phyloP scores from a whole-genome alignment of 192 early-diverging fungal genomes.

The Mortierella claussenii region DNA sequence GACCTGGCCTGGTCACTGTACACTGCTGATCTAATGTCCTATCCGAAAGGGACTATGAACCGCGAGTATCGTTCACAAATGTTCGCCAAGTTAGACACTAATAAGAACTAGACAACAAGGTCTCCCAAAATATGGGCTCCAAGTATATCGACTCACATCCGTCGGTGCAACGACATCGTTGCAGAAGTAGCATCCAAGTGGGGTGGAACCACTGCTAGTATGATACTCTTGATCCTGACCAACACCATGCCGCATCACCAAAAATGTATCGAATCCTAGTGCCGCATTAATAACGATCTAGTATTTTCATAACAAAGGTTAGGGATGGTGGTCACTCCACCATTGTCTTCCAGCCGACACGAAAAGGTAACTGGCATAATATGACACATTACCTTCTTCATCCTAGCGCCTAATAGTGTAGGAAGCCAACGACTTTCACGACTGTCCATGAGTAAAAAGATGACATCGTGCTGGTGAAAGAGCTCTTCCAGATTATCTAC shows the following conservation, averaged over 20 bases:
- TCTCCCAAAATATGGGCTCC: no score
- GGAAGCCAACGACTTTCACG: constrained; percentile 97
- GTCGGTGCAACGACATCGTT: constrained; percentile 98
- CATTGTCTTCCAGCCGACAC: no score
- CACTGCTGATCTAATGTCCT: constrained; percentile 98
- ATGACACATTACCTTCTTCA: constrained; percentile 60
- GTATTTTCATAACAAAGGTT: not conserved
- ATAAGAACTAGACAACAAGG: no score
- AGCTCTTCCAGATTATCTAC: constrained; percentile 68
- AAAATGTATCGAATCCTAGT: constrained; percentile 94
- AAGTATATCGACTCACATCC: constrained; percentile 83
- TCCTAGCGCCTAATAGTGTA: constrained; percentile 80
- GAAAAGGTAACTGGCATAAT: not conserved
- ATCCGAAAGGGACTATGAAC: constrained; percentile 82
- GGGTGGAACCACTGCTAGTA: constrained; percentile 7
- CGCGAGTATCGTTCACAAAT: no score
- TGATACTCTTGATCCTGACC: constrained; percentile 32
- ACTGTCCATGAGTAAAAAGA: constrained; percentile 95
- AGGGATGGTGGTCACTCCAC: not conserved
- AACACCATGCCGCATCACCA: constrained; percentile 96
- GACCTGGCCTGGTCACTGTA: constrained; percentile 95
- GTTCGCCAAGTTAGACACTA: no score
- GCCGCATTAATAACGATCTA: constrained; percentile 93
- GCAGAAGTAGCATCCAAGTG: constrained; percentile 97
- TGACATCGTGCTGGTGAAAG: constrained; percentile 80